Base-by-base conservation (phyloP, 2,329 filamentous ascomycete species). In the Fusarium goolgardi region DNA sequence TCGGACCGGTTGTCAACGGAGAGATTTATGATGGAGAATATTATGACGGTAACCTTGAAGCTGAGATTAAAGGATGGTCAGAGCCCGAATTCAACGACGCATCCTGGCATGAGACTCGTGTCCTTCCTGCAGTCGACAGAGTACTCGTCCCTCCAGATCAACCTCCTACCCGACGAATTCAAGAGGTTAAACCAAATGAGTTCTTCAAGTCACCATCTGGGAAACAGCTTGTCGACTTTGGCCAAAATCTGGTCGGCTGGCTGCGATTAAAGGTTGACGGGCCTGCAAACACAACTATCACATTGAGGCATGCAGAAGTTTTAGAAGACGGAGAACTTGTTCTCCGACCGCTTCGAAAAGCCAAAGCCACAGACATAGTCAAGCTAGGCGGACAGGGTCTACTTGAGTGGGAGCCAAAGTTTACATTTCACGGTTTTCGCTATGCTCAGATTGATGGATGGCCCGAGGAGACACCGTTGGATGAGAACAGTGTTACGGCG, bases 391-490 rank as follows among this genome's bases (percentile, higher is more conserved):
- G 45, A 0, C 6, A 27, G 1, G 20, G 25, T 1, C 16, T 43
- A 1, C 20, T 23, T 12, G 11, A 34, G 5, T 85, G 80, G 79
- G 68, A 78, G 9, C 82, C 84, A 0, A 72, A 75, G 0, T 84
- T 85, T 66, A 85, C 84, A 1, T 86, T 83, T 58, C 83, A 86
- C 67, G 84, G 84, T 0, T 86, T 86, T 62, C 79, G 84, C 10
- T 86, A 83, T 61, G 79, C 81, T 8, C 78, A 85, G 61, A 67
- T 85, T 4, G 73, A 79, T 2, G 80, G 80, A 12, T 84, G 82
- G 81, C 58, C 67, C 3, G 52, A 37, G 3, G 23, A 18, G 2
- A 3, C 2, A 12, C 11, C 25, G 2, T 6, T 39, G 13, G 34
- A 45, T 5, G 21, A 80, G 1, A 82, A 13, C 5, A 39, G 41